Base-by-base conservation (phyloP, 2,329 filamentous ascomycete species). In the Fusarium sp. region DNA sequence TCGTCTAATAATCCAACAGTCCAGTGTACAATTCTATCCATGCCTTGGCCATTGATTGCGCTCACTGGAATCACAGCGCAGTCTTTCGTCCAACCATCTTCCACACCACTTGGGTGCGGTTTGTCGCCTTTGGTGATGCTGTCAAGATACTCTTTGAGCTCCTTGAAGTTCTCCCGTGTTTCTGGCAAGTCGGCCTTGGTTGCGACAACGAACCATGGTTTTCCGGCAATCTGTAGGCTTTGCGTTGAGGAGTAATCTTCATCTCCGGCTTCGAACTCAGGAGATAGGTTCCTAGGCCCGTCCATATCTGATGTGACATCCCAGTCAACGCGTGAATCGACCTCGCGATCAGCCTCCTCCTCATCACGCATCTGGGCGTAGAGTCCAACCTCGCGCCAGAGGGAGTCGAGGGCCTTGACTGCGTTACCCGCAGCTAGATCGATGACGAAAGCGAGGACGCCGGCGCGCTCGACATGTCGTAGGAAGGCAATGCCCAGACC, bases 191-290 rank as follows among this genome's bases (percentile, higher is more conserved):
- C 94, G 1, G 92, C 93, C 77, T 98, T 98, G 19, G 93, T 97
- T 1, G 92, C 94, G 39, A 97, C 88, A 6, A 97, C 93, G 71
- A 96, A 95, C 95, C 95, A 99, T 1, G 95, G 93, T 79, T 99
- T 99, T 31, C 86, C 86, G n/a, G 91, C 91, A 65, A 98, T 96
- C 36, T 90, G 87, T n/a, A 91, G 73, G n/a, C 76, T 81, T 4
- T 76, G 73, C 3, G 54, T 51, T 15, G 55, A 57, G 2, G 50
- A 41, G 7, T 67, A 56, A 6, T 53, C 28, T 12, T 57, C 45
- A 6, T 60, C 39, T 2, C 44, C 55, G 3, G 51, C 47, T 8
- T 65, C 61, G 43, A 67, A 65, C 5, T 65, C 64, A 4, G 64
- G 54, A 35, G 64, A 52, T 43, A 71, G 52, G 39, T 72, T 71